Base-by-base conservation (phyloP, 768 basidiomycete genomes). In the Lentinula aciculospora region DNA sequence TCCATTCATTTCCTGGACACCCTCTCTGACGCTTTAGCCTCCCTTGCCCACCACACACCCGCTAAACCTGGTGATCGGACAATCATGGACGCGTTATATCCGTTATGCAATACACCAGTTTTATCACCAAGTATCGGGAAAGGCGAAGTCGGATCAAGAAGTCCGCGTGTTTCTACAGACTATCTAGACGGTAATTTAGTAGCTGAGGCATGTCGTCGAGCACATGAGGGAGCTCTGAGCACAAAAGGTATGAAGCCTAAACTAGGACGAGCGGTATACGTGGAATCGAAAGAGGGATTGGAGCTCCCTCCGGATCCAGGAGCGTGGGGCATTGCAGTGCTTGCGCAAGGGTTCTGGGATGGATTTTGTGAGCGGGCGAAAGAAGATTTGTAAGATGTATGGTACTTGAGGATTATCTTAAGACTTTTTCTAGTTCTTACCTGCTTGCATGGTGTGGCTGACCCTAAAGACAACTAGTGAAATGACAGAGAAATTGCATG, bases 51-150 rank as follows among this genome's bases (percentile, higher is more conserved):
- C 37, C 71, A 83, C 66, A 82, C 81, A 1, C 77, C 80, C 1
- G 82, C 81, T 6, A 70, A 77, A 65, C 73, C 71, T 3, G 82
- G 81, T 0, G 81, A 82, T 46, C 75, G 82, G n/a, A 85, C 81
- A 0, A 67, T 84, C 47, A 72, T 85, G 28, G 82, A 85, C 56
- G 79, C 82, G 0, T 71, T 85, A 6, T 60, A 66, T 15, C 77
- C 81, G 15, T 79, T 84, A 58, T 77, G 76, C 49, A 62, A 62
- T 7, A 62, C 70, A 1, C 64, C 79, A 3, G 2, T 17, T 32
- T 3, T 36, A 25, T 32, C 23, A 9, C 21, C 42, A 44, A 12
- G 6, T 9, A 44, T 8, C 42, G 23, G 42, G 21, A n/a, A 44
- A 13, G 34, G 12, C 7, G 23, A 40, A 36, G 36, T 4, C 6